A percentile compares a stretch with the other conserved stretches of the same genome.
phyloP scores from a whole-genome alignment of 257 asterid species.

The Ehretia macrophylla region DNA sequence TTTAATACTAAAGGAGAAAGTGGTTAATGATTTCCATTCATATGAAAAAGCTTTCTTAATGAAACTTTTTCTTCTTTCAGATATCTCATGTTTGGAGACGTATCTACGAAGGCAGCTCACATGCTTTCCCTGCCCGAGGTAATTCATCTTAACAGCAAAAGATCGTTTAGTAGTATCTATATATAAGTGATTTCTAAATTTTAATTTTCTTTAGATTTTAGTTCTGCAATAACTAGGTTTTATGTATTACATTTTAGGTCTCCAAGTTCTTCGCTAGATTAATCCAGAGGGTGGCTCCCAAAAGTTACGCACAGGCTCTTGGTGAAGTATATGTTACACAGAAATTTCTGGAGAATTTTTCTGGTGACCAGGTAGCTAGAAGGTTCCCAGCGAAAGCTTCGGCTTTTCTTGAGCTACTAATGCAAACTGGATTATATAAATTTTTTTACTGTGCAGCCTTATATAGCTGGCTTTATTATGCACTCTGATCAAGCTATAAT shows the following conservation, averaged over 20 bases:
- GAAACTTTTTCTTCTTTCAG: slow-evolving; percentile 25
- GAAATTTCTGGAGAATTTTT: slow-evolving; percentile 85
- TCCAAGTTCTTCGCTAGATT: slow-evolving; percentile 78
- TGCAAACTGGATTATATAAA: too few species aligned
- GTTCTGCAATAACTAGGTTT: background rate
- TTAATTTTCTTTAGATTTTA: background rate
- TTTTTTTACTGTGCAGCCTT: too few species aligned
- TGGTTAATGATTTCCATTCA: too few species aligned
- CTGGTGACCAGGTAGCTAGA: slow-evolving; percentile 98
- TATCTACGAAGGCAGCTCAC: slow-evolving; percentile 83
- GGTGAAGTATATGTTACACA: slow-evolving; percentile 84
- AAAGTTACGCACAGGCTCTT: slow-evolving; percentile 91
- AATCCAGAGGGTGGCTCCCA: slow-evolving; percentile 92
- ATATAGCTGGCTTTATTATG: too few species aligned
- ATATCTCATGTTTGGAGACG: slow-evolving; percentile 88
- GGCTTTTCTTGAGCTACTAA: too few species aligned
- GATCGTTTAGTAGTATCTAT: background rate
- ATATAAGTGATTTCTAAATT: background rate
- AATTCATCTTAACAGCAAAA: slow-evolving; percentile 10
- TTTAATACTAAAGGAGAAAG: too few species aligned
- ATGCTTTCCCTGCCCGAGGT: slow-evolving; percentile 87
- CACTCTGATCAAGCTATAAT: too few species aligned
- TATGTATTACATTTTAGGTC: slow-evolving; percentile 44
- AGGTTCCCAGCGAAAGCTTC: too few species aligned
- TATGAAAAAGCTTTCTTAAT: too few species aligned